A percentile compares a stretch with the other conserved stretches of the same genome.
Conservation (phyloP, 2,329 filamentous ascomycete species). For the Trichoderma sp. region DNA sequence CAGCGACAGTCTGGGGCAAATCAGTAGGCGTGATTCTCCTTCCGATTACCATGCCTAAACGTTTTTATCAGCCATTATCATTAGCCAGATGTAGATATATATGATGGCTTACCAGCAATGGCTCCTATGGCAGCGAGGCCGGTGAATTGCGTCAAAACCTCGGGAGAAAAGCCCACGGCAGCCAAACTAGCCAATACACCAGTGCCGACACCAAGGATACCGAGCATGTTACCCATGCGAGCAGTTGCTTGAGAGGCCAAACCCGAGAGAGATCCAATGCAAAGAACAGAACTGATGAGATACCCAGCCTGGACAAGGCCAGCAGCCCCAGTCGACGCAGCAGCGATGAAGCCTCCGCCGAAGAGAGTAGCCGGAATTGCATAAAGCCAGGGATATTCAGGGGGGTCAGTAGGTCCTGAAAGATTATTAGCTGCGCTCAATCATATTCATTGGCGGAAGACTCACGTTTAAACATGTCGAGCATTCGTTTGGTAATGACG, state of each 20-base stretch:
- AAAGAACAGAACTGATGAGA: conserved; percentile 80
- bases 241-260: conserved; percentile 83
- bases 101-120: conserved; percentile 54
- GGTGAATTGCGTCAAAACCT: conserved; percentile 80
- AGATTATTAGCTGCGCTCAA: conserved; percentile 29
- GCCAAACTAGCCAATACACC: conserved; percentile 82
- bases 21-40: conserved; percentile 86
- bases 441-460: conserved; percentile 2
- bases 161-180: conserved; percentile 78
- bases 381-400: conserved; percentile 88
- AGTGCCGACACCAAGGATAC: conserved; percentile 81
- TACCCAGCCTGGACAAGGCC: conserved; percentile 88
- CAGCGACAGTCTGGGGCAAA: conserved; percentile 86
- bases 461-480: conserved; percentile 84
- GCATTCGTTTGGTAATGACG: conserved; percentile 89
- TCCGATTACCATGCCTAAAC: conserved; percentile 71
- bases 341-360: conserved; percentile 78
- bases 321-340: conserved; percentile 78
- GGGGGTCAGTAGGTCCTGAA: conserved; percentile 75
- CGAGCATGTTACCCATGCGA: conserved; percentile 81
- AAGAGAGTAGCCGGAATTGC: conserved; percentile 76
- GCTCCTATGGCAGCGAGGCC: conserved; percentile 73
- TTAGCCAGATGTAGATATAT: too few relatives aligned
- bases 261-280: conserved; percentile 81
- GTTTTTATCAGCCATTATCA: conserved; percentile 12